These are phyloP conservation scores for Cicer cuneatum DNA, from an alignment of 306 rosid genomes.

Conservation along the genomic window DNA sequence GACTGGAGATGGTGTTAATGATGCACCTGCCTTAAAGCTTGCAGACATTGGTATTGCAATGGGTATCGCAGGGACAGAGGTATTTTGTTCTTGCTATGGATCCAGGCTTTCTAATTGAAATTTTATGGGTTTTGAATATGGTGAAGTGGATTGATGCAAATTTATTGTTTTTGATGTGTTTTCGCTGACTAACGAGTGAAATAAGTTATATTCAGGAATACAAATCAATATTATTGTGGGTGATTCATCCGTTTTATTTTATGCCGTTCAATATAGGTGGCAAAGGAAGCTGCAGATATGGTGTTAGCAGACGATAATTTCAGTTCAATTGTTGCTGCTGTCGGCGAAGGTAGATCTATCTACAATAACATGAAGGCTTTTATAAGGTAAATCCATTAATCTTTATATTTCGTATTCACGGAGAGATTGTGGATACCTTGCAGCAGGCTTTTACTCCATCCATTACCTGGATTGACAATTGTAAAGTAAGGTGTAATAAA, in stretches of 20 bases:
- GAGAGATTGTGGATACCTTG: slow-evolving; percentile 5
- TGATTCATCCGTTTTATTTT: slow-evolving; percentile 14
- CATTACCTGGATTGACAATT: slow-evolving; percentile 9
- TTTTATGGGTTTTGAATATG: slow-evolving; percentile 8
- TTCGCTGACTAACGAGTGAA: slow-evolving; percentile 19
- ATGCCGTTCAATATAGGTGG: slow-evolving; percentile 64
- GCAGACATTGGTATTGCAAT: slow-evolving; percentile 98
- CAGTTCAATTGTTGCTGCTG: slow-evolving; percentile 93
- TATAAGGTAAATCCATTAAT: slow-evolving; percentile 67
- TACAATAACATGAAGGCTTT: slow-evolving; percentile 95
- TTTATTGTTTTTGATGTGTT: neutral
- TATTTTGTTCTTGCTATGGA: slow-evolving; percentile 39
- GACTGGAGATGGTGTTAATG: slow-evolving; percentile 97
- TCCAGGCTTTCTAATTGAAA: slow-evolving; percentile 16
- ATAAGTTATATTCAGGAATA: slow-evolving; percentile 16
- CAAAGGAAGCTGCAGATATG: slow-evolving; percentile 98
- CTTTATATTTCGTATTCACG: slow-evolving; percentile 6
- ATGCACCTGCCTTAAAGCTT: slow-evolving; percentile 95
- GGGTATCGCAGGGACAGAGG: slow-evolving; percentile 99
- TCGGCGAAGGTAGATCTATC: slow-evolving; percentile 96
- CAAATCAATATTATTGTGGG: slow-evolving; percentile 6
- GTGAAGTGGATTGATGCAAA: slow-evolving; percentile 5
- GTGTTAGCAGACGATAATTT: slow-evolving; percentile 95
- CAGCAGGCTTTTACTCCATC: neutral
- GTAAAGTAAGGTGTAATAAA: neutral